These are phyloP conservation scores for Saccharomycopsis capsularis DNA, from an alignment of 805 yeast genomes.

Conservation along the genomic window DNA sequence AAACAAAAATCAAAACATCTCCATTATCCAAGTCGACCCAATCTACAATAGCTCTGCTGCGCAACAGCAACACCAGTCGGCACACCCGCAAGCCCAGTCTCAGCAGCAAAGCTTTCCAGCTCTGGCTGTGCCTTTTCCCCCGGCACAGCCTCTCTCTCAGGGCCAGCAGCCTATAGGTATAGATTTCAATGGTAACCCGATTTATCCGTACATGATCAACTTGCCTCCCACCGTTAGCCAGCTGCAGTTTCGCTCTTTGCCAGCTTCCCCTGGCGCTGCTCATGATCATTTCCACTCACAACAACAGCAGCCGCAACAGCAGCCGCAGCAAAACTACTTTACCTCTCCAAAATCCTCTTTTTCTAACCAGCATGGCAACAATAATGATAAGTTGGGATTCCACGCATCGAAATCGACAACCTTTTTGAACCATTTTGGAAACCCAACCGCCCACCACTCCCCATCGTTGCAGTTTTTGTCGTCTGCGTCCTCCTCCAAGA, in stretches of 20 bases:
- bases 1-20: slow-evolving; percentile 23
- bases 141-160: slow-evolving; percentile 3
- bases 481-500: slow-evolving; percentile 28
- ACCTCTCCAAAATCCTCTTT: slow-evolving; percentile 4
- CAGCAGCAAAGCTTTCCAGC: background rate
- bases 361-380: background rate
- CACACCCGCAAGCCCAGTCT: background rate
- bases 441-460: background rate
- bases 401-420: slow-evolving; percentile 11
- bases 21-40: slow-evolving; percentile 11
- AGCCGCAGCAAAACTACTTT: slow-evolving; percentile 3
- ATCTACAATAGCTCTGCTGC: background rate
- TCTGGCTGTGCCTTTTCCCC: slow-evolving; percentile 2
- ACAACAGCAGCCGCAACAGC: background rate
- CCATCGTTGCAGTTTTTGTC: background rate
- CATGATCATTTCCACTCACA: background rate
- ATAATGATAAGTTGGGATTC: slow-evolving; percentile 5
- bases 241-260: slow-evolving; percentile 9
- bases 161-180: slow-evolving; percentile 21
- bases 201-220: slow-evolving; percentile 20
- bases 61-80: slow-evolving; percentile 1
- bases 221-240: slow-evolving; percentile 6
- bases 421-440: background rate
- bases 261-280: slow-evolving; percentile 14
- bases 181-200: slow-evolving; percentile 22